Base-by-base conservation (phyloP, 2,329 filamentous ascomycete genomes). In the Arthrocladium fulminans region DNA sequence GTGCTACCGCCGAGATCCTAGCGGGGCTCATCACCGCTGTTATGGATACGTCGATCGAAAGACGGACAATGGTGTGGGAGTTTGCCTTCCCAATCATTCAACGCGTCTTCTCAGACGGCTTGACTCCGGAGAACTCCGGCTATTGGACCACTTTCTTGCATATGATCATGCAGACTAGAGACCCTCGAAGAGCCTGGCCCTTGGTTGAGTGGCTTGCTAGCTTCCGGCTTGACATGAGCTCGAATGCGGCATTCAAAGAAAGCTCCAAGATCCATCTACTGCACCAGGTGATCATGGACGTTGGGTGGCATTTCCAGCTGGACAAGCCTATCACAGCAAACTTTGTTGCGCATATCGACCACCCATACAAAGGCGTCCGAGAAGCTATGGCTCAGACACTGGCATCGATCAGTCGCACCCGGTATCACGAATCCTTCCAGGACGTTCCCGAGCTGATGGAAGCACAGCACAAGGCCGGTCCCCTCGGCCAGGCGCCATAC, bases 221-320 rank as follows among this genome's bases (percentile, higher is more conserved):
- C 47, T 97, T 97, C 77, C 79, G 88, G 24, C 74, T 98, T 8
- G 92, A 98, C 63, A 90, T 97, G 83, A 74, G 80, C 4, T 96
- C 90, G 0, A 96, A 97, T 62, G 92, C 94, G 3, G 92, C 92
- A 0, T 98, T 98, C 76, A 98, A 98, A 65, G 94, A 98, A 65
- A 95, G 90, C 48, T 94, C 90, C 23, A 96, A 97, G 70, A 87
- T 98, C 13, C 84, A 92, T 56, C 72, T 98, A 24, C 73, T 98
- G 15, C 88, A 96, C 57, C 88, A 94, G 57, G 79, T 86, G 53
- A 85, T 98, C 51, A 81, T 82, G 38, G 88, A 95, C 59, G 79
- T 83, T 29, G 92, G 92, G 1, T 98, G 94, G 92, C 92, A 98
- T 65, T 98, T 96, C 73, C 88, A 88, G 54, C 74, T 88, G 9